Conservation (phyloP, 176 grass and related monocot genomes). For the Chrysopogon serrulatus region DNA sequence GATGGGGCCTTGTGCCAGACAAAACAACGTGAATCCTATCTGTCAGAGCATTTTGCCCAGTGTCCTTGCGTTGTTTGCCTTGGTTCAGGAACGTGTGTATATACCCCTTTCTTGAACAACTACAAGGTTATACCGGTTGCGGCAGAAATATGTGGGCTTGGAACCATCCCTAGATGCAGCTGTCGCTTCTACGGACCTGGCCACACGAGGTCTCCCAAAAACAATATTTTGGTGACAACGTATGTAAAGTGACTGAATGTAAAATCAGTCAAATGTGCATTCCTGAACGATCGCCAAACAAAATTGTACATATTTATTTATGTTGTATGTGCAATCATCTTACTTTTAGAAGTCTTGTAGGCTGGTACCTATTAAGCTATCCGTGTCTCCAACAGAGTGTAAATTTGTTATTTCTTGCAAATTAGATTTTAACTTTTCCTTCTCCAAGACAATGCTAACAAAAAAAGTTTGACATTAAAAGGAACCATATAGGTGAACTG, state of each 20-base stretch:
- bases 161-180: no score
- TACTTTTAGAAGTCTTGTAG: background rate
- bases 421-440: background rate
- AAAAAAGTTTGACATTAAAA: background rate
- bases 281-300: background rate
- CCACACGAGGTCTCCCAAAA: background rate
- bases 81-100: background rate
- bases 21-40: background rate
- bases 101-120: background rate
- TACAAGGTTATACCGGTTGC: no score
- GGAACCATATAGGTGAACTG: background rate
- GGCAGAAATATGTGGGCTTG: background rate
- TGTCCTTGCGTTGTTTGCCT: background rate
- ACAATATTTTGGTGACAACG: background rate
- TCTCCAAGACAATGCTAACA: background rate
- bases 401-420: background rate
- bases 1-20: background rate
- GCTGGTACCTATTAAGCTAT: background rate
- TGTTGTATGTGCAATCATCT: background rate
- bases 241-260: background rate
- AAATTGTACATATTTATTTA: slow-evolving; percentile 17
- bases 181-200: background rate
- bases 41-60: background rate
- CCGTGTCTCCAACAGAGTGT: background rate
- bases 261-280: background rate